Conservation (phyloP, 2,329 filamentous ascomycete genomes). For the Microdochium paspali region DNA sequence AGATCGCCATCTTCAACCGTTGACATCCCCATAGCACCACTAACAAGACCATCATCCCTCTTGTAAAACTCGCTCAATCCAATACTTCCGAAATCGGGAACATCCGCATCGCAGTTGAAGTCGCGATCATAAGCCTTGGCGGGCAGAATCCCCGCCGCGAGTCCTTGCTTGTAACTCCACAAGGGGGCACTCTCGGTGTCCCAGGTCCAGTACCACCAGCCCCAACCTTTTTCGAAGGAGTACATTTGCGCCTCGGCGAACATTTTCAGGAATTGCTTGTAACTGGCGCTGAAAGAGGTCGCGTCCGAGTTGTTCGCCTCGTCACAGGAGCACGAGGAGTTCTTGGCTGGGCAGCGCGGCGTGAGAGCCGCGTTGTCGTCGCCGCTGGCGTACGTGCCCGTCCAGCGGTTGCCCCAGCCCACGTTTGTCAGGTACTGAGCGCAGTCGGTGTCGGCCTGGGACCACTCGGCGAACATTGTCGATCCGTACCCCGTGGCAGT, state of each 20-base stretch:
- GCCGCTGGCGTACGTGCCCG: conserved; percentile 70
- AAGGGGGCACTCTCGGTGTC: conserved; percentile 76
- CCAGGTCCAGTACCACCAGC: conserved; percentile 99
- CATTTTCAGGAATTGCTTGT: conserved; percentile 78
- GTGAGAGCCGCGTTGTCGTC: conserved; percentile 53
- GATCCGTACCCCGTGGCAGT: conserved; percentile 76
- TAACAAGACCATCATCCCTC: background rate
- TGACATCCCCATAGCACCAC: conserved; percentile 1
- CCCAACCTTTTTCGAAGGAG: conserved; percentile 85
- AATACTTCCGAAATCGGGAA: conserved; percentile 40
- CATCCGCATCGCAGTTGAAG: conserved; percentile 57
- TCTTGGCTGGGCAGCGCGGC: conserved; percentile 64
- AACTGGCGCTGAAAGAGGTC: conserved; percentile 55
- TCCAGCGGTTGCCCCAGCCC: conserved; percentile 80
- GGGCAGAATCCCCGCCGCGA: conserved; percentile 72
- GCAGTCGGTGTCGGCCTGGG: conserved; percentile 95
- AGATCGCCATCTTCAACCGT: background rate
- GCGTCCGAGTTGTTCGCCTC: conserved; percentile 63
- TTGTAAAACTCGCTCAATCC: conserved; percentile 33
- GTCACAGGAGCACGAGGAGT: conserved; percentile 60
- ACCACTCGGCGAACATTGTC: conserved; percentile 94
- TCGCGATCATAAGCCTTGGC: conserved; percentile 58
- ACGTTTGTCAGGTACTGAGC: conserved; percentile 82
- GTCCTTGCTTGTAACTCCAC: conserved; percentile 84
- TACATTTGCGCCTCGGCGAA: conserved; percentile 97